Percentiles rank a stretch among this genome's conserved stretches.
Conservation (phyloP, 257 asterid genomes). For the Solanum sejunctum region DNA sequence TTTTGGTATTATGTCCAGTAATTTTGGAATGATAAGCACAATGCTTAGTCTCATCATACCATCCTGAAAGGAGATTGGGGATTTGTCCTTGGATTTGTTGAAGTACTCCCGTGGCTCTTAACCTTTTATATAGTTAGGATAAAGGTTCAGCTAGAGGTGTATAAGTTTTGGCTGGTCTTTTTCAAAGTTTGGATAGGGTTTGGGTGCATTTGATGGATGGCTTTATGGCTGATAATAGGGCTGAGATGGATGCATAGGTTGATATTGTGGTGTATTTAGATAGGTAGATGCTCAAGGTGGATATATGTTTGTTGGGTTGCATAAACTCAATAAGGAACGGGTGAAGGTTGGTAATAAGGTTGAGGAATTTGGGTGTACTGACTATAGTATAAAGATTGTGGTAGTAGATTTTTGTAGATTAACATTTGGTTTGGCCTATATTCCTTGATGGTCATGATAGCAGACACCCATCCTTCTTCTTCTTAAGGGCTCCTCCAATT, state of each 20-base stretch:
- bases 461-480: too few species aligned
- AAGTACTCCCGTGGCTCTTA: neutral
- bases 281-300: neutral
- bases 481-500: too few species aligned
- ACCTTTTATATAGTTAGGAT: neutral
- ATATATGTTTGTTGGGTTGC: neutral
- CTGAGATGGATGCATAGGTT: too few species aligned
- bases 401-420: too few species aligned
- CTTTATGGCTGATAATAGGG: neutral
- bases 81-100: neutral
- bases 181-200: neutral
- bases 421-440: too few species aligned
- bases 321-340: neutral
- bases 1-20: too few species aligned
- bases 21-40: too few species aligned
- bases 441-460: too few species aligned
- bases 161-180: neutral
- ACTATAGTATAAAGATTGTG: too few species aligned
- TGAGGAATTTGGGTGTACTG: too few species aligned
- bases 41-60: too few species aligned
- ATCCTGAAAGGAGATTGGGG: neutral
- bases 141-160: neutral
- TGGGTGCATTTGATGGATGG: neutral
- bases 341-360: neutral
- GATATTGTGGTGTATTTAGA: neutral